Percentiles rank a stretch among this genome's conserved stretches.
Evolutionary conservation across 306 rosid genomes (phyloP).

Genomic region (Prunus mira): DNA sequence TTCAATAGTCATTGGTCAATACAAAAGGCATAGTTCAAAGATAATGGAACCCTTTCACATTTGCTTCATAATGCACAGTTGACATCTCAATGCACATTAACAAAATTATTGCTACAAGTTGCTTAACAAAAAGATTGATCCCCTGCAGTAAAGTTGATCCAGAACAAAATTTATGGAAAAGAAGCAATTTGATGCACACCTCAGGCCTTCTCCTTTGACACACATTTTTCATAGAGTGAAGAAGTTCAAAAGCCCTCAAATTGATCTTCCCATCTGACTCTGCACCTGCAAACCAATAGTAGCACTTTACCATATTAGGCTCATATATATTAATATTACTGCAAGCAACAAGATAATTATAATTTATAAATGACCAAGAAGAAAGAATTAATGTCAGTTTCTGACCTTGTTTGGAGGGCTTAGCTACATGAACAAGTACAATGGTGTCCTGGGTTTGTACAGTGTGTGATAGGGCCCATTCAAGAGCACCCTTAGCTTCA

Average conservation of each 20-base stretch:
- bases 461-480: slow-evolving; percentile 87
- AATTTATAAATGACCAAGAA: not conserved
- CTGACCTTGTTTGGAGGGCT: slow-evolving; percentile 48
- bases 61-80: not conserved
- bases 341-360: not conserved
- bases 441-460: slow-evolving; percentile 57
- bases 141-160: not conserved
- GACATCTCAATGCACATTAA: not conserved
- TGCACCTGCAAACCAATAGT: slow-evolving; percentile 23
- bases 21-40: not conserved
- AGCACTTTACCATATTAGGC: not conserved
- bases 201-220: slow-evolving; percentile 59
- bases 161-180: not conserved
- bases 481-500: slow-evolving; percentile 80
- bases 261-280: slow-evolving; percentile 36
- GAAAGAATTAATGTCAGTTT: not conserved
- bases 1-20: not conserved
- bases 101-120: not conserved
- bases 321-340: not conserved
- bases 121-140: too few species aligned
- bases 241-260: slow-evolving; percentile 47
- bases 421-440: slow-evolving; percentile 63
- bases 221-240: slow-evolving; percentile 51
- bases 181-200: slow-evolving; percentile 33
- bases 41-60: not conserved